These are phyloP conservation scores for Cladosporium halotolerans DNA, from an alignment of 2,329 filamentous ascomycete species.

Conservation along the genomic window DNA sequence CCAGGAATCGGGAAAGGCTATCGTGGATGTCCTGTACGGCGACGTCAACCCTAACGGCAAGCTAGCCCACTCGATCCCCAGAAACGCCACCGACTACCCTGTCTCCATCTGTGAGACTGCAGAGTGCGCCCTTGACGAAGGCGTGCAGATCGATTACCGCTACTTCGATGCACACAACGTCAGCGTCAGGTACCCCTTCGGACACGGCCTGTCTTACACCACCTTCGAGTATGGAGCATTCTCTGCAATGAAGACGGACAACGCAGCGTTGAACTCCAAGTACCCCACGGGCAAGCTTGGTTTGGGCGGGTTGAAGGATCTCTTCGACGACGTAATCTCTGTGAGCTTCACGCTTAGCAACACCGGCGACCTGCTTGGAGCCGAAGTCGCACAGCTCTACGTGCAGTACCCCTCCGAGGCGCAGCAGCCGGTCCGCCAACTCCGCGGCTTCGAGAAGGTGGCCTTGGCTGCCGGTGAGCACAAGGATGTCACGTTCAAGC, in stretches of 20 bases:
- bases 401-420: slow-evolving; percentile 21
- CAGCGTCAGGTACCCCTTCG: slow-evolving; percentile 38
- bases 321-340: slow-evolving; percentile 58
- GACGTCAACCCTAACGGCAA: slow-evolving; percentile 24
- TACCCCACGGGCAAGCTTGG: neutral
- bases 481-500: slow-evolving; percentile 24
- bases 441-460: slow-evolving; percentile 36
- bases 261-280: slow-evolving; percentile 17
- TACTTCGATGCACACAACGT: slow-evolving; percentile 38
- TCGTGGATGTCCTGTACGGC: slow-evolving; percentile 28
- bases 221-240: slow-evolving; percentile 35
- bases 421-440: slow-evolving; percentile 17
- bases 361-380: slow-evolving; percentile 47
- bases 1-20: slow-evolving; percentile 24
- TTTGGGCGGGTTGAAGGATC: slow-evolving; percentile 33
- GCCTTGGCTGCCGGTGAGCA: slow-evolving; percentile 18
- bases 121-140: slow-evolving; percentile 33
- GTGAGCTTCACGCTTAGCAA: slow-evolving; percentile 58
- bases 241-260: slow-evolving; percentile 21
- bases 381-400: slow-evolving; percentile 53
- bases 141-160: slow-evolving; percentile 42
- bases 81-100: slow-evolving; percentile 24
- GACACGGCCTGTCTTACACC: slow-evolving; percentile 40
- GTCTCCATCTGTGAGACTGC: slow-evolving; percentile 35
- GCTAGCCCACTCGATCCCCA: slow-evolving; percentile 27